Percentiles rank a stretch among this genome's conserved stretches.
These are phyloP conservation scores for Diplotaxis tenuifolia DNA, from an alignment of 345 rosid genomes.

Conservation along the genomic window DNA sequence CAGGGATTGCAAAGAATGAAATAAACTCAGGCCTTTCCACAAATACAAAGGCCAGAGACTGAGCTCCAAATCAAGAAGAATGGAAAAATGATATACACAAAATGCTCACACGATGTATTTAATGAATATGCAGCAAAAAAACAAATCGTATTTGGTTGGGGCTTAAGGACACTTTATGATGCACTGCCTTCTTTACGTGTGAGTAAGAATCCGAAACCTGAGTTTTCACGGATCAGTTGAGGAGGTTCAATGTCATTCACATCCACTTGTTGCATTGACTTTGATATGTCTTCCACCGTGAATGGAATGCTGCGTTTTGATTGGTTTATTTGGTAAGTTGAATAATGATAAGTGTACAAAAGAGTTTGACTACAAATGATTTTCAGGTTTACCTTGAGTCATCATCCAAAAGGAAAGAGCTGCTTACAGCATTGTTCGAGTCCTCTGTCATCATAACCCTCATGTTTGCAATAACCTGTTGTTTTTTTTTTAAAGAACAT, in stretches of 20 bases:
- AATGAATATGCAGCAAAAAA: constrained; percentile 27
- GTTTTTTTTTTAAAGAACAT: constrained; percentile 20
- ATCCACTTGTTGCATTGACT: constrained; percentile 87
- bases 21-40: constrained; percentile 34
- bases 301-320: constrained; percentile 80
- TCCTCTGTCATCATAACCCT: constrained; percentile 97
- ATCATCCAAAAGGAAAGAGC: constrained; percentile 91
- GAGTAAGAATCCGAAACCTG: constrained; percentile 88
- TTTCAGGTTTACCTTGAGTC: constrained; percentile 74
- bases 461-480: constrained; percentile 88
- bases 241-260: constrained; percentile 89
- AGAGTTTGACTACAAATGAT: background rate
- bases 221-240: constrained; percentile 75
- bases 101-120: constrained; percentile 25
- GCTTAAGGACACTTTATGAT: background rate
- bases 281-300: constrained; percentile 96
- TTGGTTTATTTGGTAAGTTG: constrained; percentile 17
- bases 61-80: constrained; percentile 33
- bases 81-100: constrained; percentile 30
- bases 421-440: constrained; percentile 90
- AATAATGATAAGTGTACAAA: background rate
- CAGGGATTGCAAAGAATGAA: constrained; percentile 40
- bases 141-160: constrained; percentile 8
- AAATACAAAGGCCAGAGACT: constrained; percentile 38
- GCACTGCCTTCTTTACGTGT: constrained; percentile 58